phyloP scores from a whole-genome alignment of 148 eudicot genomes.

The Talinum fruticosum region DNA sequence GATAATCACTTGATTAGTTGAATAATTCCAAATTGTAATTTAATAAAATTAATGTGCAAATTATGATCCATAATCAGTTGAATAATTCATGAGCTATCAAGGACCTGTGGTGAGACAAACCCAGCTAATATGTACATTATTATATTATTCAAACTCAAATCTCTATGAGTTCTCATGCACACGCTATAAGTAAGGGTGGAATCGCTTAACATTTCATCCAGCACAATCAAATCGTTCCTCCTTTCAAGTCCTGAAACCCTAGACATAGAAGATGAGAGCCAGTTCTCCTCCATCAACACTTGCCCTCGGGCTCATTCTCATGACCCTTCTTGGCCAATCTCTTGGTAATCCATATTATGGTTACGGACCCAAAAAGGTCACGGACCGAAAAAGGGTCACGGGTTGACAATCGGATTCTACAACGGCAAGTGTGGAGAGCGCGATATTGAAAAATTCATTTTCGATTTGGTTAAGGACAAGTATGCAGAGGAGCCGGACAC shows the following conservation, averaged over 20 bases:
- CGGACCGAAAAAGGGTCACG: no score
- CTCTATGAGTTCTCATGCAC: neutral
- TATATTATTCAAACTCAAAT: neutral
- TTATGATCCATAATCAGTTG: neutral
- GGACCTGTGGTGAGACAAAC: neutral
- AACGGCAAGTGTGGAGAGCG: slow-evolving; percentile 36
- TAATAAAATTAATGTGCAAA: neutral
- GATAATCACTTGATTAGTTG: neutral
- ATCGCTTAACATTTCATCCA: neutral
- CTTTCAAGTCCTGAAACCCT: neutral
- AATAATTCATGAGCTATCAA: neutral
- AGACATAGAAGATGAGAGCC: slow-evolving; percentile 23
- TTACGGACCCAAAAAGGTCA: no score
- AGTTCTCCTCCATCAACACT: slow-evolving; percentile 19
- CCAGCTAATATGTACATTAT: neutral
- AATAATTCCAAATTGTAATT: neutral
- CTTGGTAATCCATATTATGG: slow-evolving; percentile 7
- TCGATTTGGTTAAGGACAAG: slow-evolving; percentile 20
- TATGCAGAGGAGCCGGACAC: slow-evolving; percentile 27
- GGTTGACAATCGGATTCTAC: slow-evolving; percentile 41
- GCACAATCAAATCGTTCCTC: neutral
- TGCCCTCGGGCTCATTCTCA: slow-evolving; percentile 32
- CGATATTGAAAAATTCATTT: slow-evolving; percentile 46
- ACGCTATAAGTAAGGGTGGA: slow-evolving; percentile 1
- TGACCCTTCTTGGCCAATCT: slow-evolving; percentile 35